Conservation (phyloP, 805 yeast genomes). For the Tetrapisispora fleetii region DNA sequence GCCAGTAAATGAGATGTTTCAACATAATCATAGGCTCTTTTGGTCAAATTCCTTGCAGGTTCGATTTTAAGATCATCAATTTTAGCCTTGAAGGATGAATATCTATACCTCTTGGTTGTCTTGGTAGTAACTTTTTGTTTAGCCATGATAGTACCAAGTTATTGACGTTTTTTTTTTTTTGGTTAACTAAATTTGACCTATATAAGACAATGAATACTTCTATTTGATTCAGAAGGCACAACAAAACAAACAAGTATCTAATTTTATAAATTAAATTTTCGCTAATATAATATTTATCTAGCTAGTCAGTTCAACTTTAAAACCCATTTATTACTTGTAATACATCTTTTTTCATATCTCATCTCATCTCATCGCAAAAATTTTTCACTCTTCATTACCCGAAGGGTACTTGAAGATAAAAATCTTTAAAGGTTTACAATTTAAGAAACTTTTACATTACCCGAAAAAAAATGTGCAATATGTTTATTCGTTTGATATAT, state of each 20-base stretch:
- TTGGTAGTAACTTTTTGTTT: constrained; percentile 40
- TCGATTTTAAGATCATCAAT: constrained; percentile 78
- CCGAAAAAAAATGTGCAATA: background rate
- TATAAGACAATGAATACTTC: too few species aligned
- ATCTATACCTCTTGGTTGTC: constrained; percentile 50
- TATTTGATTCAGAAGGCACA: too few species aligned
- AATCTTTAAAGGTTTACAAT: background rate
- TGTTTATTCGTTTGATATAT: too few species aligned
- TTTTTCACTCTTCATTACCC: background rate
- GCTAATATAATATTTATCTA: too few species aligned
- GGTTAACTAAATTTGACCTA: background rate
- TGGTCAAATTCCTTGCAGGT: constrained; percentile 47
- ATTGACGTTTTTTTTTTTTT: background rate
- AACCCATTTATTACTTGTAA: background rate
- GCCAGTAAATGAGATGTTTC: constrained; percentile 73
- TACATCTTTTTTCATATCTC: background rate
- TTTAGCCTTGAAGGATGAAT: constrained; percentile 71
- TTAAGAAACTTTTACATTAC: background rate
- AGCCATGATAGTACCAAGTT: constrained; percentile 17
- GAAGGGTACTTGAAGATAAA: background rate
- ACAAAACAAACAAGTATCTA: too few species aligned
- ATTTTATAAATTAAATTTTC: too few species aligned
- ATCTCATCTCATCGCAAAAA: constrained; percentile 4
- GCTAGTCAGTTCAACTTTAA: too few species aligned
- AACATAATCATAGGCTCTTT: constrained; percentile 57